These are phyloP conservation scores for Sugiyamaella americana DNA, from an alignment of 805 yeast genomes.

Conservation along the genomic window DNA sequence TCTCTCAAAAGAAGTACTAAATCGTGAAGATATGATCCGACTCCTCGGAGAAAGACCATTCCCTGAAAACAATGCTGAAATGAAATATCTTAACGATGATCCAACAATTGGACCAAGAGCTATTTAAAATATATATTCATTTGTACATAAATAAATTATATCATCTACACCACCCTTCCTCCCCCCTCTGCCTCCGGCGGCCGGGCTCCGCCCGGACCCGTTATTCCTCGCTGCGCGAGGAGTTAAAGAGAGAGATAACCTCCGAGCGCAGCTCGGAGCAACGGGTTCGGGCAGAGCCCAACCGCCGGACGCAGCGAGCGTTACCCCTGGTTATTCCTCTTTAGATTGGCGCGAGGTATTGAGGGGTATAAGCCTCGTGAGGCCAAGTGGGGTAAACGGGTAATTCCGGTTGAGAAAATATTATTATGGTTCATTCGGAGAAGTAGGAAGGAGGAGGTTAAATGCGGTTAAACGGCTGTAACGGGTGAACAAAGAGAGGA, in stretches of 20 bases:
- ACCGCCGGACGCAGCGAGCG: neutral
- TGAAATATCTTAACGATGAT: conserved; percentile 47
- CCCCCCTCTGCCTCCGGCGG: neutral
- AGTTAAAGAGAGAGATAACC: too few relatives aligned
- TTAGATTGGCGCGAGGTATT: neutral
- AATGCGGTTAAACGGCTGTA: too few relatives aligned
- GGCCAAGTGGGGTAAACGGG: too few relatives aligned
- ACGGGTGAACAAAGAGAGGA: too few relatives aligned
- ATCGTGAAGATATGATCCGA: conserved; percentile 89
- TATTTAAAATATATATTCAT: neutral
- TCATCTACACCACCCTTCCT: too few relatives aligned
- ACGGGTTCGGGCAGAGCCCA: neutral
- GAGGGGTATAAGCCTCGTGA: neutral
- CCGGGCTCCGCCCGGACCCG: neutral
- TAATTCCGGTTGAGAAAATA: too few relatives aligned
- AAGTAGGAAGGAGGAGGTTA: too few relatives aligned
- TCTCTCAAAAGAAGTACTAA: conserved; percentile 78
- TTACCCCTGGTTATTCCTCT: neutral
- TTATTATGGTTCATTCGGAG: too few relatives aligned
- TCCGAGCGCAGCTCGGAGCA: too few relatives aligned
- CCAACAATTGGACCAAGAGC: neutral
- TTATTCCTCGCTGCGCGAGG: neutral
- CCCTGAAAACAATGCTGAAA: conserved; percentile 85
- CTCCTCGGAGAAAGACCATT: conserved; percentile 88
- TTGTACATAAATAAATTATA: neutral